A percentile compares a stretch with the other conserved stretches of the same genome.
Conservation (phyloP, 2,329 filamentous ascomycete genomes). For the Venturia oleaginea region DNA sequence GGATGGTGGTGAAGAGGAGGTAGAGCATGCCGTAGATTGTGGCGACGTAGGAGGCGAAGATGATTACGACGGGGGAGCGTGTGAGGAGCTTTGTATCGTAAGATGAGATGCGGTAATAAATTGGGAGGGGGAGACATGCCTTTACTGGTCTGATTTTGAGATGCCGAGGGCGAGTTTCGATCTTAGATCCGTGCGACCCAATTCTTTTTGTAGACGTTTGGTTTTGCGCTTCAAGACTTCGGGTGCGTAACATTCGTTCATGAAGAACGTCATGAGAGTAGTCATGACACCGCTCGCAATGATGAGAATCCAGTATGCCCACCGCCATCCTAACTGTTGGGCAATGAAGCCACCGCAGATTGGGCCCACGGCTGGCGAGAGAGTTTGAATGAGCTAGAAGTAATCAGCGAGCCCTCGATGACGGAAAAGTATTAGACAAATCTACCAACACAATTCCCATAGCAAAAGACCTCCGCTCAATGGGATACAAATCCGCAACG, state of each 20-base stretch:
- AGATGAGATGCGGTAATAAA: constrained; percentile 13
- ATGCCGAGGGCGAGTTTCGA: constrained; percentile 14
- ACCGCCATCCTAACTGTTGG: constrained; percentile 19
- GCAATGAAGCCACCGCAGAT: constrained; percentile 19
- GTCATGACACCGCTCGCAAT: constrained; percentile 18
- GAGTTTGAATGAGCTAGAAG: constrained; percentile 6
- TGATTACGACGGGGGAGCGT: constrained; percentile 18
- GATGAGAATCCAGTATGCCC: constrained; percentile 19
- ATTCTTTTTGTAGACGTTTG: constrained; percentile 16
- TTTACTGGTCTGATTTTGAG: constrained; percentile 17
- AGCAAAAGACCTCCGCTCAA: constrained; percentile 11
- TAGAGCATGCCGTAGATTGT: constrained; percentile 21
- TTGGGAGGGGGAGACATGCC: constrained; percentile 25
- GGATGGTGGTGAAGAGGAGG: constrained; percentile 20
- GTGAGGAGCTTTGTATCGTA: constrained; percentile 16
- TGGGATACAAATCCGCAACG: constrained; percentile 15
- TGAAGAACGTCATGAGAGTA: constrained; percentile 17
- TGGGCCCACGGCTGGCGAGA: constrained; percentile 16
- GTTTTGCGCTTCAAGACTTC: constrained; percentile 18
- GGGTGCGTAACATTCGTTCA: constrained; percentile 18
- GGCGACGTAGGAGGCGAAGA: constrained; percentile 18
- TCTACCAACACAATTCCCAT: constrained; percentile 24
- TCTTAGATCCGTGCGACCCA: constrained; percentile 17
- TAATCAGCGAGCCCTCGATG: neutral
- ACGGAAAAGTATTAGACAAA: neutral